phyloP scores from a whole-genome alignment of 306 rosid species.

The Datisca glomerata region DNA sequence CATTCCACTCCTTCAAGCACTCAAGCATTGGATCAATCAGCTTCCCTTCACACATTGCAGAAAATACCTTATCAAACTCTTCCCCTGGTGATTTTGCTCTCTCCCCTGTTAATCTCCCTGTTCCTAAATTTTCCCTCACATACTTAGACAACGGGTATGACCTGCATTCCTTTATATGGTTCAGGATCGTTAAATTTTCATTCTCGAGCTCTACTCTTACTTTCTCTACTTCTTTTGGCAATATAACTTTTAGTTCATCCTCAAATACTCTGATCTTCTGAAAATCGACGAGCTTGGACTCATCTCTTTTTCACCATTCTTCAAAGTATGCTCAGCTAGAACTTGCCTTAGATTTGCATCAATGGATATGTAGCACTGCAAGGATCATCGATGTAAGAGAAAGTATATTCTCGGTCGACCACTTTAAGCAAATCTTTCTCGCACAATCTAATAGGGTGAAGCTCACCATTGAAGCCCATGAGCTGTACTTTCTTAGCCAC shows the following conservation, averaged over 20 bases:
- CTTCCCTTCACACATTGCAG: conserved; percentile 56
- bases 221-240: conserved; percentile 71
- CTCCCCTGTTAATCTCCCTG: conserved; percentile 70
- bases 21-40: conserved; percentile 67
- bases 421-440: conserved; percentile 68
- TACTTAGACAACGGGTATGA: conserved; percentile 74
- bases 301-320: conserved; percentile 49
- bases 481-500: conserved; percentile 59
- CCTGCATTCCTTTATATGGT: conserved; percentile 60
- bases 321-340: conserved; percentile 68
- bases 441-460: conserved; percentile 72
- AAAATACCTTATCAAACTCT: conserved; percentile 70
- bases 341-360: conserved; percentile 65
- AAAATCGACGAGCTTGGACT: conserved; percentile 50
- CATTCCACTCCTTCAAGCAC: conserved; percentile 80
- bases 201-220: conserved; percentile 48
- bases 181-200: conserved; percentile 38
- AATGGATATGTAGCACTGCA: conserved; percentile 67
- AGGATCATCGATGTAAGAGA: conserved; percentile 64
- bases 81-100: conserved; percentile 69
- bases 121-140: conserved; percentile 57
- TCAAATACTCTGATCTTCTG: conserved; percentile 67
- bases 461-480: conserved; percentile 52
- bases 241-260: conserved; percentile 45
- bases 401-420: conserved; percentile 62